Evolutionary conservation across 495 filamentous ascomycete species (phyloP), one percentile per base, ranked within the genome.

Genomic region (Astrocystis sublimbata): DNA sequence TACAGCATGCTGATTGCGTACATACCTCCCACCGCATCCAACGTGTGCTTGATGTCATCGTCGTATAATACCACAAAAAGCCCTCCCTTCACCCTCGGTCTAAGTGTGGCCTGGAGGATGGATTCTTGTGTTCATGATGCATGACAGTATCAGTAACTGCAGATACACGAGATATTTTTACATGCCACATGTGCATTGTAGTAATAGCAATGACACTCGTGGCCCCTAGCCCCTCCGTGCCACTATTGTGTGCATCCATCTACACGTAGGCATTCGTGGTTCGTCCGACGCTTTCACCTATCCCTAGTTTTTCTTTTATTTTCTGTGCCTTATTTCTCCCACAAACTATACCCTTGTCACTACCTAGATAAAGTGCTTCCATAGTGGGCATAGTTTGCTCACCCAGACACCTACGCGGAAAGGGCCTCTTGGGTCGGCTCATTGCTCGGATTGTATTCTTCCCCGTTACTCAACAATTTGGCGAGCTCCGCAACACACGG

Each of bases 251-350:
- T 62, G 60, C 60, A 55, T 62, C 51, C 51, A 55, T 54, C 51
- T 55, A 62, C 60, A 62, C 60, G 60, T 62, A 62, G 40, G 51
- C 60, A 33, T 62, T 51, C 12, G 60, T 62, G 60, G 60, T 62
- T 62, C 51, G 60, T 56, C 60, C 56, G 23, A 62, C 41, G 17
- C 26, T 49, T 47, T 62, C 35, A 45, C 38, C 21, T 61, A 19
- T 57, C 63, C 24, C 38, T 52, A 42, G 50, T 61, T 66, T 63
- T 54, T 54, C 64, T 66, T 31, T 60, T 30, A 10, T 54, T 60
- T 5, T 60, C 60, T 61, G 50, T 49, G 47, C 55, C 46, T 36
- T 36, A 36, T 21, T 45, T 3, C 17, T 10, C 26, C 57, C 49
- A 26, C 41, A 15, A 26, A 28, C 54, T 26, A 21, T 15, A 24